These are phyloP conservation scores for Ascochyta clinopodiicola DNA, from an alignment of 2,329 filamentous ascomycete species.

Conservation along the genomic window DNA sequence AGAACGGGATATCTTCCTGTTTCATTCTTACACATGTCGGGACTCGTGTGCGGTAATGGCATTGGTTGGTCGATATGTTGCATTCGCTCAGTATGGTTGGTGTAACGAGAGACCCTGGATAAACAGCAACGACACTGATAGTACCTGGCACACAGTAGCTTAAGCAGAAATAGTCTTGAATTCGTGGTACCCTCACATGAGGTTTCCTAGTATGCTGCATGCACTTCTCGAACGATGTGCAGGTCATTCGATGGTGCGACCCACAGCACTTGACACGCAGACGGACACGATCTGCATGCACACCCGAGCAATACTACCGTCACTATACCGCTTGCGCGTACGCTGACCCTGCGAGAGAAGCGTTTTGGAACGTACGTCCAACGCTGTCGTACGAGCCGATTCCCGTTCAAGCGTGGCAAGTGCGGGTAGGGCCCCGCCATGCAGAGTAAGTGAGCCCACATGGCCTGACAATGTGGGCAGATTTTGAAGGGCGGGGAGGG, in stretches of 20 bases:
- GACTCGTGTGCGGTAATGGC: background rate
- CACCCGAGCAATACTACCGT: background rate
- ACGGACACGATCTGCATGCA: slow-evolving; percentile 5
- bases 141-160: slow-evolving; percentile 5
- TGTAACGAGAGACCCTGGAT: background rate
- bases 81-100: background rate
- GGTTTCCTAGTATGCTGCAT: background rate
- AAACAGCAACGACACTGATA: background rate
- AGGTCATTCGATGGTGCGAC: too few species aligned
- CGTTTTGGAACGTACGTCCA: too few species aligned
- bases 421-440: slow-evolving; percentile 7
- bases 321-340: too few species aligned
- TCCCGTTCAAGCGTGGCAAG: slow-evolving; percentile 11
- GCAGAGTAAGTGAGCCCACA: slow-evolving; percentile 12
- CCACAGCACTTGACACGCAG: background rate
- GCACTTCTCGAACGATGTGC: too few species aligned
- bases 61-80: background rate
- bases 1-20: background rate
- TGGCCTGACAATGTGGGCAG: slow-evolving; percentile 20
- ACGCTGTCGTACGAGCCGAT: slow-evolving; percentile 10
- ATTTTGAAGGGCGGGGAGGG: background rate
- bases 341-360: too few species aligned
- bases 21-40: slow-evolving; percentile 5
- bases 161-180: slow-evolving; percentile 5
- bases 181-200: background rate